A percentile compares a stretch with the other conserved stretches of the same genome.
Conservation (phyloP, 1,284 basidiomycete genomes). For the Peniophora sp. region DNA sequence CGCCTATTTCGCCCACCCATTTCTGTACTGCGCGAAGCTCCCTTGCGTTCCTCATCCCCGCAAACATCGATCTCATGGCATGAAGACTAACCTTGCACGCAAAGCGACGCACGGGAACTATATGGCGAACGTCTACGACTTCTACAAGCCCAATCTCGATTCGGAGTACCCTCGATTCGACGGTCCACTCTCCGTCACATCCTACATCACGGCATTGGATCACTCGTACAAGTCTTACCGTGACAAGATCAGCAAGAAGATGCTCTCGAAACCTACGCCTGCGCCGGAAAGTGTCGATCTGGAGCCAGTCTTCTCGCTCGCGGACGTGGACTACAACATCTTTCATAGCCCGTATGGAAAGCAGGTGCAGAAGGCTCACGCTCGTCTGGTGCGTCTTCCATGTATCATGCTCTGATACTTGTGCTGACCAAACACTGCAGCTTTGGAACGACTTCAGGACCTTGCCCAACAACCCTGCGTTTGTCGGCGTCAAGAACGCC, state of each 20-base stretch:
- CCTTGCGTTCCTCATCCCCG: neutral
- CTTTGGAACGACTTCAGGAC: constrained; percentile 88
- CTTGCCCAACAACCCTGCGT: constrained; percentile 67
- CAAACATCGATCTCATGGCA: neutral
- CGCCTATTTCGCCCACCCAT: neutral
- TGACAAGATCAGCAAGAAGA: constrained; percentile 52
- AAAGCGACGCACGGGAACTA: constrained; percentile 94
- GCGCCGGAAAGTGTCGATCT: constrained; percentile 11
- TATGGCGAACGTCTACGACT: constrained; percentile 98
- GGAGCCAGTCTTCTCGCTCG: constrained; percentile 12
- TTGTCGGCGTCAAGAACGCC: constrained; percentile 55
- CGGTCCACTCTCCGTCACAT: constrained; percentile 92
- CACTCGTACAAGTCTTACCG: constrained; percentile 84
- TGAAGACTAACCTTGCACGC: constrained; percentile 4
- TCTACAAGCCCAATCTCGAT: constrained; percentile 92
- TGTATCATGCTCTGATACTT: neutral
- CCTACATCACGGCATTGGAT: constrained; percentile 93
- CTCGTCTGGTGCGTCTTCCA: constrained; percentile 10
- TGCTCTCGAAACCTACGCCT: constrained; percentile 8
- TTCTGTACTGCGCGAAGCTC: constrained; percentile 2
- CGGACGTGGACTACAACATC: constrained; percentile 13
- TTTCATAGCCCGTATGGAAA: constrained; percentile 15
- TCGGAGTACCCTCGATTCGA: constrained; percentile 97
- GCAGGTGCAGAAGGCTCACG: constrained; percentile 15
- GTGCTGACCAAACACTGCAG: constrained; percentile 12